These are phyloP conservation scores for Wallacemonas rigidus DNA, from an alignment of 208 protist genomes.

Conservation along the genomic window DNA sequence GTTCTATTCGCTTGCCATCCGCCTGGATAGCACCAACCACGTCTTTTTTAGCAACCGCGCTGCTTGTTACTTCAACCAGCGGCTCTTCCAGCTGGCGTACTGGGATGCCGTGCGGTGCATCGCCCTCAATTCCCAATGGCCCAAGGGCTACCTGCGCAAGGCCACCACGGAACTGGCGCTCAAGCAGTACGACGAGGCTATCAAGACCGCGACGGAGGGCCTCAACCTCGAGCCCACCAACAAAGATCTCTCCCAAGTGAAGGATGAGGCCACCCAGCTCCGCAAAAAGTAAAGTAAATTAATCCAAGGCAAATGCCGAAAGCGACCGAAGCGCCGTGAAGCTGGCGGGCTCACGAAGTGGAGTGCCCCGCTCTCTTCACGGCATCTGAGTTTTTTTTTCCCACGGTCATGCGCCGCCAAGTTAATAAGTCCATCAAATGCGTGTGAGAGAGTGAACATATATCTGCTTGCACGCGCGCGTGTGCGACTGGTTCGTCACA, in stretches of 20 bases:
- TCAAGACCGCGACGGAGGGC: slow-evolving; percentile 57
- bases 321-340: too few species aligned
- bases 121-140: slow-evolving; percentile 82
- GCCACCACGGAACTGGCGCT: slow-evolving; percentile 73
- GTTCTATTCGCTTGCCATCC: slow-evolving; percentile 93
- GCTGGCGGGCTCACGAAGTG: too few species aligned
- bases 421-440: too few species aligned
- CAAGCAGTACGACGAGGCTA: slow-evolving; percentile 62
- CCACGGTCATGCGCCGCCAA: too few species aligned
- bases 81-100: slow-evolving; percentile 81
- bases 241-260: slow-evolving; percentile 64
- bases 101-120: slow-evolving; percentile 90
- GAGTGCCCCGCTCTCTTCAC: too few species aligned
- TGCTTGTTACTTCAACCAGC: slow-evolving; percentile 90
- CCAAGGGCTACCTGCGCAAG: slow-evolving; percentile 93
- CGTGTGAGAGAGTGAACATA: too few species aligned
- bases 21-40: slow-evolving; percentile 81
- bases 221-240: slow-evolving; percentile 69
- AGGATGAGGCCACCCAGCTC: slow-evolving; percentile 55
- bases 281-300: slow-evolving; percentile 37
- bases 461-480: too few species aligned
- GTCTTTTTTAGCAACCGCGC: slow-evolving; percentile 94
- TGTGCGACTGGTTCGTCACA: too few species aligned
- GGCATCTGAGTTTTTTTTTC: too few species aligned
- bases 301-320: background rate